Evolutionary conservation across 768 basidiomycete species (phyloP).

Genomic region (Pleurotus djamor): DNA sequence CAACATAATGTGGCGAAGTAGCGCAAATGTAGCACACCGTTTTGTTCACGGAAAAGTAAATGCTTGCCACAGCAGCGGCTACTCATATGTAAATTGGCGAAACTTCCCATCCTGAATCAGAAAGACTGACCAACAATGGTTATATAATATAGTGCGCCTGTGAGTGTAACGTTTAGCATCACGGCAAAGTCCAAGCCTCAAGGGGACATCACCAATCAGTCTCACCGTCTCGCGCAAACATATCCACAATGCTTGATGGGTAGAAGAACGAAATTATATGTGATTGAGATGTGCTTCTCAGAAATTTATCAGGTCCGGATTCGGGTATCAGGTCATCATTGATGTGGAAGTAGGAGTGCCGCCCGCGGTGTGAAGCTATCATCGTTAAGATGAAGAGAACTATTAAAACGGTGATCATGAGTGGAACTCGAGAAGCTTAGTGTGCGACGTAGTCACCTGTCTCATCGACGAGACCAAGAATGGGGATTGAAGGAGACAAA

Average conservation of each 20-base stretch:
- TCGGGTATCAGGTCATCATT: background rate
- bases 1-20: too few species aligned
- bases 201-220: too few species aligned
- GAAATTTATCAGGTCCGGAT: too few species aligned
- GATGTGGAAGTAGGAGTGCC: background rate
- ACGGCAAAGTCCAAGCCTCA: background rate
- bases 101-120: background rate
- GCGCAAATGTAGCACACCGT: too few species aligned
- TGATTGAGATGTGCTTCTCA: too few species aligned
- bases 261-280: background rate
- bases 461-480: background rate
- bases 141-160: background rate
- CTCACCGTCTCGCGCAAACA: background rate
- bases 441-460: background rate
- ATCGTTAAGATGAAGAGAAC: background rate
- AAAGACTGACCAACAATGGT: background rate
- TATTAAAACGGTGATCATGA: too few species aligned
- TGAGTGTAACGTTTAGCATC: background rate
- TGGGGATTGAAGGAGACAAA: background rate
- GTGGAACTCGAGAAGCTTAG: background rate
- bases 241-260: background rate
- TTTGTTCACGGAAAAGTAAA: background rate
- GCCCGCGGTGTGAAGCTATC: background rate
- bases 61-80: background rate
- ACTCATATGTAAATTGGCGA: background rate